These are phyloP conservation scores for Amphichorda felina DNA, from an alignment of 2,329 filamentous ascomycete genomes.

Conservation along the genomic window DNA sequence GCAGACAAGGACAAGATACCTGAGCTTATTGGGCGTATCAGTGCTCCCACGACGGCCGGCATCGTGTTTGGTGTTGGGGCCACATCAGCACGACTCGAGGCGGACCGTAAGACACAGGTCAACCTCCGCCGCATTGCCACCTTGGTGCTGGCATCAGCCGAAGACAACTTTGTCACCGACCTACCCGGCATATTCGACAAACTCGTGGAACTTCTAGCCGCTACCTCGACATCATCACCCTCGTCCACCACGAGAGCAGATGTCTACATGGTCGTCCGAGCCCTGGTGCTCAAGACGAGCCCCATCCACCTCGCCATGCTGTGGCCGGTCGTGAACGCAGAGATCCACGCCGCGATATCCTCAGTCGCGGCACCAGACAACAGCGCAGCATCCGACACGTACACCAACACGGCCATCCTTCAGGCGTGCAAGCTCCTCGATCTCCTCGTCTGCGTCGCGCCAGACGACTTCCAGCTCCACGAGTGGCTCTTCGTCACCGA, in stretches of 20 bases:
- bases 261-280: slow-evolving; percentile 77
- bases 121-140: slow-evolving; percentile 75
- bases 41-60: slow-evolving; percentile 79
- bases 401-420: slow-evolving; percentile 64
- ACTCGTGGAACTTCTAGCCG: slow-evolving; percentile 72
- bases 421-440: slow-evolving; percentile 94
- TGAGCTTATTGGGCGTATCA: slow-evolving; percentile 68
- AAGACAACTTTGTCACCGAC: slow-evolving; percentile 72
- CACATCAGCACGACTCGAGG: slow-evolving; percentile 84
- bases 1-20: slow-evolving; percentile 80
- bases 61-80: slow-evolving; percentile 99
- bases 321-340: slow-evolving; percentile 83
- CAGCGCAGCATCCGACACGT: slow-evolving; percentile 54
- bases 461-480: slow-evolving; percentile 95
- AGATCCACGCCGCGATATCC: slow-evolving; percentile 69
- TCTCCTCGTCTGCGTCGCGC: slow-evolving; percentile 70
- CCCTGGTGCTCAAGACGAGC: slow-evolving; percentile 68
- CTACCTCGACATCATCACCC: slow-evolving; percentile 79
- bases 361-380: slow-evolving; percentile 59
- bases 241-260: slow-evolving; percentile 84
- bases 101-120: slow-evolving; percentile 84
- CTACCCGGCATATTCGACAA: slow-evolving; percentile 67
- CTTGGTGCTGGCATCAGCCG: slow-evolving; percentile 62
- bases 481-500: slow-evolving; percentile 98
- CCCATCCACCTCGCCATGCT: slow-evolving; percentile 69